Evolutionary conservation across 2,329 filamentous ascomycete species (phyloP).

Genomic region (Arthrobotrys entomopaga): DNA sequence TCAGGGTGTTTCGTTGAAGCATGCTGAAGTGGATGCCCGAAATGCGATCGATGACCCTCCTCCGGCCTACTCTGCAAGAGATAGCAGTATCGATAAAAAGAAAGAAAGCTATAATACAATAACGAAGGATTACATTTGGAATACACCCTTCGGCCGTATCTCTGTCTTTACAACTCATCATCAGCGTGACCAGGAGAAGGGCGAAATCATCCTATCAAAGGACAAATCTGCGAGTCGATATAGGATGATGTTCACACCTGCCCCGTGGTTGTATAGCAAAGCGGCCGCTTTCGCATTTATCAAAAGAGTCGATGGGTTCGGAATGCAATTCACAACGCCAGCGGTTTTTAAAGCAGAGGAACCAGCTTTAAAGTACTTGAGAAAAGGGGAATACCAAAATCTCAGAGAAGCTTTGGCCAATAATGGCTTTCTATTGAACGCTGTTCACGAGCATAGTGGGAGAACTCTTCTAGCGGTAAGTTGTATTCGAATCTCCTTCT

Average conservation of each 20-base stretch:
- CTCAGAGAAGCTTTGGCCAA: slow-evolving; percentile 28
- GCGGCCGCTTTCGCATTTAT: slow-evolving; percentile 49
- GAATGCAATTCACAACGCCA: slow-evolving; percentile 48
- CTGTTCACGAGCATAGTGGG: slow-evolving; percentile 41
- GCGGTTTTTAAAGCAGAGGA: slow-evolving; percentile 50
- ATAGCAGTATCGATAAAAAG: background rate
- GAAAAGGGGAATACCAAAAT: slow-evolving; percentile 39
- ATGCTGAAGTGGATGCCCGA: background rate
- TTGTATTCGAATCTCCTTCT: background rate
- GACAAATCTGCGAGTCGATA: slow-evolving; percentile 51
- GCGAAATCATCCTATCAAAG: slow-evolving; percentile 13
- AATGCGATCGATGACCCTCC: slow-evolving; percentile 20
- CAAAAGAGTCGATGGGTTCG: slow-evolving; percentile 41
- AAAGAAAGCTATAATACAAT: slow-evolving; percentile 33
- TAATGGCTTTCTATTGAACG: slow-evolving; percentile 44
- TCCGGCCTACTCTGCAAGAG: slow-evolving; percentile 34
- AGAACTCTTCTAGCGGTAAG: slow-evolving; percentile 43
- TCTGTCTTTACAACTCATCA: slow-evolving; percentile 46
- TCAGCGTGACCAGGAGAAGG: slow-evolving; percentile 20
- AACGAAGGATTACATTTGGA: slow-evolving; percentile 46
- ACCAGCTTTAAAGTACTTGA: slow-evolving; percentile 35
- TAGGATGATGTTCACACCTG: slow-evolving; percentile 45
- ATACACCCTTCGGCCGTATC: slow-evolving; percentile 50
- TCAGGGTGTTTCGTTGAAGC: slow-evolving; percentile 18
- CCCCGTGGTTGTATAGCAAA: slow-evolving; percentile 46